These are phyloP conservation scores for Hymenoscyphus infarciens DNA, from an alignment of 2,329 filamentous ascomycete genomes.

Conservation along the genomic window DNA sequence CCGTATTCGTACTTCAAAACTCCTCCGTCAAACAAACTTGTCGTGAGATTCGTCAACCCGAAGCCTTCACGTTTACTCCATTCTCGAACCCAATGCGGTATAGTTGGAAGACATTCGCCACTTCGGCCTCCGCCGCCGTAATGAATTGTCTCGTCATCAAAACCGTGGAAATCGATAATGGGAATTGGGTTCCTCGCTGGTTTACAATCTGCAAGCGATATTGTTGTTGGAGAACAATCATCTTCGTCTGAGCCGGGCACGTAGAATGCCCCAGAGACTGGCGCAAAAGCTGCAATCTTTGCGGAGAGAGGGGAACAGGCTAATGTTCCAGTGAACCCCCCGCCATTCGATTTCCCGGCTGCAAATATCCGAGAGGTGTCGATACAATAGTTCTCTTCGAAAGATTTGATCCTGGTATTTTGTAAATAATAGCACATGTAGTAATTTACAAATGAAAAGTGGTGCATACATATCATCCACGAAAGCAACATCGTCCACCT, in stretches of 20 bases:
- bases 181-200: slow-evolving; percentile 6
- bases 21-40: not conserved
- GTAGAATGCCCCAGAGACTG: slow-evolving; percentile 43
- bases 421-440: not conserved
- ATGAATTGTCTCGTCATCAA: not conserved
- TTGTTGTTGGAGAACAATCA: slow-evolving; percentile 7
- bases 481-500: slow-evolving; percentile 44
- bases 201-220: slow-evolving; percentile 4
- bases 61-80: slow-evolving; percentile 10
- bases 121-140: not conserved
- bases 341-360: slow-evolving; percentile 45
- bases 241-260: slow-evolving; percentile 1
- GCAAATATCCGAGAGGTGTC: slow-evolving; percentile 41
- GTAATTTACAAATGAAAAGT: not conserved
- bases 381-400: slow-evolving; percentile 22
- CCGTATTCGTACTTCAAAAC: slow-evolving; percentile 9
- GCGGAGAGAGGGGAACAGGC: slow-evolving; percentile 40
- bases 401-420: not conserved
- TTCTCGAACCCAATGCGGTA: slow-evolving; percentile 10
- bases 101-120: slow-evolving; percentile 1
- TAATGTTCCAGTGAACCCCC: slow-evolving; percentile 39
- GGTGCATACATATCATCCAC: slow-evolving; percentile 38
- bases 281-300: slow-evolving; percentile 41
- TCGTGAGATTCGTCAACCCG: slow-evolving; percentile 13
- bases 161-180: slow-evolving; percentile 11